Evolutionary conservation across 2,329 filamentous ascomycete genomes (phyloP), one percentile per base, ranked within the genome.

Genomic region (Beauveria sp.): DNA sequence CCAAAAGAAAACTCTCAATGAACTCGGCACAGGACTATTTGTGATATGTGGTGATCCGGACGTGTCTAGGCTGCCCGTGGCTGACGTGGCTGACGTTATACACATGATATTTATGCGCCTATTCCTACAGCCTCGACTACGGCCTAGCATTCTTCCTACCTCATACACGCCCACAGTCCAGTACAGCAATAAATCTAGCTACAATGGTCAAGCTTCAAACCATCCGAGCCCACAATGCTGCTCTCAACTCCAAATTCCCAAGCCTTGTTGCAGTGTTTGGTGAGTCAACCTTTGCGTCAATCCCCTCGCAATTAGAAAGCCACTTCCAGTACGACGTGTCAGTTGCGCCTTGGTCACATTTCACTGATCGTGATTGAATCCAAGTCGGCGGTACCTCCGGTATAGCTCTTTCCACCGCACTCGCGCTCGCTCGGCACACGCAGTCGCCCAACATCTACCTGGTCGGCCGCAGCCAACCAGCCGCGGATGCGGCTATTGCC

Each of bases 361-460:
- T 54, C n/a, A n/a, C 8, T 22, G n/a, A 52, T 18, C 5, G 10
- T 3, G 2, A 50, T n/a, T n/a, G 0, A 4, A 9, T 31, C 6
- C 5, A 24, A 52, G 74, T 81, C 3, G 80, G 81, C 50, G 81
- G 76, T 43, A 83, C 80, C 2, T 75, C 73, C 50, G 80, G 80
- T 16, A 81, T 83, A 38, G 80, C 80, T 20, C 71, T 79, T 64
- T 70, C 73, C 12, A 76, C 79, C 1, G 68, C 81, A 20, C 77
- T 75, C 54, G 68, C 74, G 49, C 77, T 82, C 49, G 75, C 74
- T 22, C 73, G 74, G 46, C 67, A 74, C 28, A 69, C 76, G 5
- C 64, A 65, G 5, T 67, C 67, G 1, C 79, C 81, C 1, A 75
- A 72, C 28, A 72, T 80, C 53, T 84, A 84, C 67, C 72, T 83